Conservation (phyloP, 2,329 filamentous ascomycete species). For the Ophiostoma angusticollis region DNA sequence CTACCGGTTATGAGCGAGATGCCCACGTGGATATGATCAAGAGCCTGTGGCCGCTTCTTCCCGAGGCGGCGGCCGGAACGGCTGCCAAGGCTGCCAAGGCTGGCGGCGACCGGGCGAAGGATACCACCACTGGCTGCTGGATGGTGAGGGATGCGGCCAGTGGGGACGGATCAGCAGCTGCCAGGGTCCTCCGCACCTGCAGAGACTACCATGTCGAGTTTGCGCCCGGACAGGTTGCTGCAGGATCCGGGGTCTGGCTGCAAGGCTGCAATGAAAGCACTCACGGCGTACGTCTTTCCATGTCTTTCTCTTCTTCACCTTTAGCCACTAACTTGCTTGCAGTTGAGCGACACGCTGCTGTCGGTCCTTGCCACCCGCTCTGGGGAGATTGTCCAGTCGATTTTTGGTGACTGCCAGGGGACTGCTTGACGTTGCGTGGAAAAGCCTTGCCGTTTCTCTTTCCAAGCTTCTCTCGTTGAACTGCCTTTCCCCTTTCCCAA, state of each 20-base stretch:
- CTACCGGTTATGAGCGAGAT: conserved; percentile 73
- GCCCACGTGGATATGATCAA: conserved; percentile 67
- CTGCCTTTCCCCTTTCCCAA: background rate
- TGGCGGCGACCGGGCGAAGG: too few species aligned
- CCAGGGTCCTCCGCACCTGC: conserved; percentile 49
- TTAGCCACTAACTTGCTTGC: conserved; percentile 11
- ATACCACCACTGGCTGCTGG: conserved; percentile 15
- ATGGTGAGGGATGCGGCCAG: conserved; percentile 12
- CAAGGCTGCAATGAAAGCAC: conserved; percentile 90
- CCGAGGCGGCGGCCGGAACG: conserved; percentile 23
- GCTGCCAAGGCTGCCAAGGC: conserved; percentile 4
- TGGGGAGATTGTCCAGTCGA: conserved; percentile 63
- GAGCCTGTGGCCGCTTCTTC: conserved; percentile 52
- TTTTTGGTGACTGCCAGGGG: conserved; percentile 40
- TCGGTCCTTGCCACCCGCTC: conserved; percentile 65
- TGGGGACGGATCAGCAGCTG: conserved; percentile 4
- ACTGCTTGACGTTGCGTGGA: background rate
- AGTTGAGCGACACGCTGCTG: conserved; percentile 71
- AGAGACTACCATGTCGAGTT: conserved; percentile 73
- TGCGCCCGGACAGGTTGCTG: conserved; percentile 51
- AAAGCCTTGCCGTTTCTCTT: background rate
- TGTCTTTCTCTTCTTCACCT: conserved; percentile 1
- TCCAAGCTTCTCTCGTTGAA: background rate
- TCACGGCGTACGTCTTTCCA: conserved; percentile 57
- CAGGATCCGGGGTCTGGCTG: conserved; percentile 71